Evolutionary conservation across 1,139 yeast genomes (phyloP), one percentile per base, ranked within the genome.

Genomic region (Geotrichum aggregatum): DNA sequence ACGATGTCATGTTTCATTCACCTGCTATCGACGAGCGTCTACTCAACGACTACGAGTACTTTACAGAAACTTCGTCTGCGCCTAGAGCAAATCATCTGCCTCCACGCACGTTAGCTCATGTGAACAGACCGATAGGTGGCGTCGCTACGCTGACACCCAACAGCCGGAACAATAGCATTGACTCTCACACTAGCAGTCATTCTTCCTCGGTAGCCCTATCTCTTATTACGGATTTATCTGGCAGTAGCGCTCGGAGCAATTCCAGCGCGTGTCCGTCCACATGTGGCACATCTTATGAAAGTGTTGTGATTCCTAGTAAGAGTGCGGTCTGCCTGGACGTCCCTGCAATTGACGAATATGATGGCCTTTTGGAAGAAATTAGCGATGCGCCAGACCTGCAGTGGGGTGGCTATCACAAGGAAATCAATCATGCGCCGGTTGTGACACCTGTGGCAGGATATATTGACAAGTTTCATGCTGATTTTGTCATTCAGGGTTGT

Each of bases 281-380:
- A 13, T 33, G 30, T 22, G 18, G 49, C 43, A 35, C 35, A 21
- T 45, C 49, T 2, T 50, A 44, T 22, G 52, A 50, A 16, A 39
- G 35, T 16, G 49, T 45, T 18, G 24, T 22, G 8, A 44, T 50
- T 13, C 49, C 49, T 13, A 40, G 36, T 33, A 50, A 50, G 42
- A 26, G 35, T 33, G 52, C 52, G 3, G 33, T 31, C 8, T 44
- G 49, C 24, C 19, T 50, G 3, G 49, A 50, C 18, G 49, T 50
- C 6, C 34, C 52, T 7, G 49, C 55, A 24, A 24, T 42, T n/a
- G 41, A 36, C 19, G 38, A 43, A 8, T 36, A 43, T 5, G 22
- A 18, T 11, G 39, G 21, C 4, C 26, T 10, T 6, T 39, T 39
- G 7, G 46, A 31, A n/a, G 36, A 34, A 5, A n/a, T 34, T 3